Conservation (phyloP, 1,284 basidiomycete species). For the Microbotryum intermedium region DNA sequence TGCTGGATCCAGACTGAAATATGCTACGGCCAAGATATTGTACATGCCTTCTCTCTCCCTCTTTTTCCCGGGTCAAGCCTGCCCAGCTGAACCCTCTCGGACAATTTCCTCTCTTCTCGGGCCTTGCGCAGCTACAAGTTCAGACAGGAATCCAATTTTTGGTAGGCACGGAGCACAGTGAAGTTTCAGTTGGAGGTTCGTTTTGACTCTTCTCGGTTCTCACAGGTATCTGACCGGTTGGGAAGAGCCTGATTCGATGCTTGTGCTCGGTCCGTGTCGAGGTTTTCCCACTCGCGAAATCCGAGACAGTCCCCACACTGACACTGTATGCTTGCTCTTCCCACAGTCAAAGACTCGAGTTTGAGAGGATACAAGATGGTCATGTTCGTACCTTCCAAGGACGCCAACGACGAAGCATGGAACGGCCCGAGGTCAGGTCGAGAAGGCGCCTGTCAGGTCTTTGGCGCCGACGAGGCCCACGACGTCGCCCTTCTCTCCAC, state of each 20-base stretch:
- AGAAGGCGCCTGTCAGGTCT: constrained; percentile 54
- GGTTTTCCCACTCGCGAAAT: no score
- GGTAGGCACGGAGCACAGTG: no score
- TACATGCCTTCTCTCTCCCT: constrained; percentile 31
- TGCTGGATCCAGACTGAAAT: constrained; percentile 70
- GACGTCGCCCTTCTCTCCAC: constrained; percentile 38
- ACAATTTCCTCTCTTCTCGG: no score
- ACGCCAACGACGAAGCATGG: constrained; percentile 77
- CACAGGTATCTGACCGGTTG: constrained; percentile 82
- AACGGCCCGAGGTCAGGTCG: constrained; percentile 67
- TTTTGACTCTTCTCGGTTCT: background rate
- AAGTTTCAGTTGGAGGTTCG: background rate
- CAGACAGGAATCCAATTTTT: constrained; percentile 51
- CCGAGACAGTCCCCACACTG: background rate
- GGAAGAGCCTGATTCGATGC: constrained; percentile 81
- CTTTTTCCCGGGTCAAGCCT: no score
- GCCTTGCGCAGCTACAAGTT: constrained; percentile 72
- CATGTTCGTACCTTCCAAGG: constrained; percentile 72
- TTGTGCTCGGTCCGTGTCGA: constrained; percentile 64
- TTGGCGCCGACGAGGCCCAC: constrained; percentile 60
- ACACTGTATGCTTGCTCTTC: background rate
- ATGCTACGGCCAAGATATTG: constrained; percentile 68
- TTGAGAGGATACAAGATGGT: constrained; percentile 77
- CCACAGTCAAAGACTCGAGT: constrained; percentile 27
- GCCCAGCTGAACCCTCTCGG: no score